Percentiles rank a stretch among this genome's conserved stretches.
Evolutionary conservation across 176 grass and related monocot species (phyloP).

Genomic region (Pontederia crassipes): DNA sequence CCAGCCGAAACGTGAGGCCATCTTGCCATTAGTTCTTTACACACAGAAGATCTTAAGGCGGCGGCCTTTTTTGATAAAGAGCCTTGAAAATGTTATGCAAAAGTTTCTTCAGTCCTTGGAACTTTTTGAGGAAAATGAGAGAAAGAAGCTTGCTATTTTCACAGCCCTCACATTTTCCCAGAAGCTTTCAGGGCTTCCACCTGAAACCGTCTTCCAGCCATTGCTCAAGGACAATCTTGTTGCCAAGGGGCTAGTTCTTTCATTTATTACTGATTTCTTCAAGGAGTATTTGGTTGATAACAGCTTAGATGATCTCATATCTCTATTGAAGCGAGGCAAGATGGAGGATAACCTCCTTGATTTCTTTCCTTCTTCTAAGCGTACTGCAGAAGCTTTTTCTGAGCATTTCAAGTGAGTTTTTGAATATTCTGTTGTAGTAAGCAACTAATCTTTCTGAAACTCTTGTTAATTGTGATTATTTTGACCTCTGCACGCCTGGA

Average conservation of each 20-base stretch:
- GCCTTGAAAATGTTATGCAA: constrained; percentile 94
- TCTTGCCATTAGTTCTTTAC: constrained; percentile 83
- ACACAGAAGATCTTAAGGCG: constrained; percentile 88
- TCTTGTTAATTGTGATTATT: too few species aligned
- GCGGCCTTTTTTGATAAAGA: constrained; percentile 91
- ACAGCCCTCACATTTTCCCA: constrained; percentile 96
- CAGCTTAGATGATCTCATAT: constrained; percentile 91
- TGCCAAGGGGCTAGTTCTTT: constrained; percentile 92
- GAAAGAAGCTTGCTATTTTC: constrained; percentile 89
- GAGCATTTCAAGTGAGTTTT: constrained; percentile 75
- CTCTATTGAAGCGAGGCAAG: constrained; percentile 83
- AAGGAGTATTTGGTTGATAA: constrained; percentile 94
- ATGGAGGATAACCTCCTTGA: constrained; percentile 93
- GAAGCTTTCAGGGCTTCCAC: constrained; percentile 83
- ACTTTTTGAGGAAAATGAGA: constrained; percentile 84
- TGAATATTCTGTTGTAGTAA: not conserved
- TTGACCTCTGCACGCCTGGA: too few species aligned
- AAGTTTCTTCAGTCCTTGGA: constrained; percentile 90
- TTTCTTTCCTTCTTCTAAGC: constrained; percentile 66
- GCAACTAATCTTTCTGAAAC: too few species aligned
- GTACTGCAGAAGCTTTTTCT: constrained; percentile 61
- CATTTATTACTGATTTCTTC: constrained; percentile 88
- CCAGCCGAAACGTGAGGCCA: constrained; percentile 49
- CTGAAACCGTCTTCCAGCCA: constrained; percentile 87
- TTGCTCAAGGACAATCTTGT: constrained; percentile 91